A percentile compares a stretch with the other conserved stretches of the same genome.
Evolutionary conservation across 208 protist species (phyloP).

Genomic region (Crithidia mellificae): DNA sequence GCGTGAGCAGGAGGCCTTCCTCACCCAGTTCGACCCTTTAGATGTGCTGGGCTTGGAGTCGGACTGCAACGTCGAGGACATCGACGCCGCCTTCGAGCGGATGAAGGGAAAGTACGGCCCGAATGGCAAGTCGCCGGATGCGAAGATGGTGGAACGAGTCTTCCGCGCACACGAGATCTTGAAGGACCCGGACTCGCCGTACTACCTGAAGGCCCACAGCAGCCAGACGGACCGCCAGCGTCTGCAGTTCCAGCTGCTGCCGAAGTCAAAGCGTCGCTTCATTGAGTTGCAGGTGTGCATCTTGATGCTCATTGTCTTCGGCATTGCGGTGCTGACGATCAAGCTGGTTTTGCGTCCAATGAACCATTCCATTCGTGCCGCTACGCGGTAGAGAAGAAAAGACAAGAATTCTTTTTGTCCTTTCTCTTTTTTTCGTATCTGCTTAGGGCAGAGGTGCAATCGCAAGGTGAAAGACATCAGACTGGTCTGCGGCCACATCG

Average conservation of each 20-base stretch:
- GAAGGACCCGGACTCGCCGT: constrained; percentile 80
- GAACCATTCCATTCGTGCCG: constrained; percentile 66
- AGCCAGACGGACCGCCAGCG: constrained; percentile 74
- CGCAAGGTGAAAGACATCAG: too few relatives aligned
- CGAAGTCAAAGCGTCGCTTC: constrained; percentile 62
- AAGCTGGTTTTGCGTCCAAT: constrained; percentile 65
- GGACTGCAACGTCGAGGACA: constrained; percentile 76
- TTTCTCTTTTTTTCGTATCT: background rate
- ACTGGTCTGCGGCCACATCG: too few relatives aligned
- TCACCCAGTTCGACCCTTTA: constrained; percentile 80
- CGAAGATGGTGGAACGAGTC: constrained; percentile 79
- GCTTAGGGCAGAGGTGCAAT: too few relatives aligned
- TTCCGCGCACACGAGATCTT: constrained; percentile 81
- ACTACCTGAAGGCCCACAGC: constrained; percentile 77
- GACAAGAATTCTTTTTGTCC: background rate
- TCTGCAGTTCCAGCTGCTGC: constrained; percentile 83
- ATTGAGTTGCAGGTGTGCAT: constrained; percentile 71
- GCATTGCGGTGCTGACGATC: constrained; percentile 52
- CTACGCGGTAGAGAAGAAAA: constrained; percentile 46
- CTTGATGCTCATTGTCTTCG: constrained; percentile 46
- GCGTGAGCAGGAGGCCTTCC: constrained; percentile 83
- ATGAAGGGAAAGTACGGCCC: constrained; percentile 67
- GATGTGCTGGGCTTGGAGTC: constrained; percentile 71
- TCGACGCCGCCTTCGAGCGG: constrained; percentile 64
- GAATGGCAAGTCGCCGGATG: constrained; percentile 60